Conservation (phyloP, 257 asterid genomes). For the Solanum rostratum region DNA sequence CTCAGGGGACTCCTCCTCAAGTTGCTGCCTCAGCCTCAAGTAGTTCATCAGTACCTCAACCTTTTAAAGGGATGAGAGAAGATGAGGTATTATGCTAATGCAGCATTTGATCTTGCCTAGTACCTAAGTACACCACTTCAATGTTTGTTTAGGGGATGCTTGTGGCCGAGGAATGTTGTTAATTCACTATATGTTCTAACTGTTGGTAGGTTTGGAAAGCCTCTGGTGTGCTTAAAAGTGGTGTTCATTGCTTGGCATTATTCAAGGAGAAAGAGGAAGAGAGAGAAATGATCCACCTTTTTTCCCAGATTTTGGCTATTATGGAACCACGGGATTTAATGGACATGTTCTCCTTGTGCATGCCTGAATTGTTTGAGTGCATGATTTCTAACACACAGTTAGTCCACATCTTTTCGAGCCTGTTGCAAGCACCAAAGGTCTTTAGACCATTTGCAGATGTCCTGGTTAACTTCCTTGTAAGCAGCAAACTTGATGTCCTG, state of each 20-base stretch:
- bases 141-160: background rate
- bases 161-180: background rate
- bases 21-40: constrained; percentile 56
- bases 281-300: constrained; percentile 86
- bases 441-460: constrained; percentile 98
- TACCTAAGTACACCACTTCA: background rate
- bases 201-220: constrained; percentile 90
- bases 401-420: constrained; percentile 86
- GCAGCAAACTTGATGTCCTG: constrained; percentile 90
- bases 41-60: constrained; percentile 59
- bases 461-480: constrained; percentile 87
- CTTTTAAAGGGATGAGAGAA: constrained; percentile 94
- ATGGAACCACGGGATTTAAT: constrained; percentile 97
- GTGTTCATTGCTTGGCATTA: constrained; percentile 93
- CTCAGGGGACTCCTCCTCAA: constrained; percentile 86
- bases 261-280: constrained; percentile 98
- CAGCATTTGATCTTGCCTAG: background rate
- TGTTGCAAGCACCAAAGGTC: constrained; percentile 87
- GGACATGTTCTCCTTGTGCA: constrained; percentile 99
- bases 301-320: constrained; percentile 88
- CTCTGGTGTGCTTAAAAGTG: constrained; percentile 92
- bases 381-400: constrained; percentile 93
- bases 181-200: background rate
- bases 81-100: constrained; percentile 60
- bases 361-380: constrained; percentile 97